Evolutionary conservation across 2,329 filamentous ascomycete species (phyloP), one percentile per base, ranked within the genome.

Genomic region (Fusarium sp.): DNA sequence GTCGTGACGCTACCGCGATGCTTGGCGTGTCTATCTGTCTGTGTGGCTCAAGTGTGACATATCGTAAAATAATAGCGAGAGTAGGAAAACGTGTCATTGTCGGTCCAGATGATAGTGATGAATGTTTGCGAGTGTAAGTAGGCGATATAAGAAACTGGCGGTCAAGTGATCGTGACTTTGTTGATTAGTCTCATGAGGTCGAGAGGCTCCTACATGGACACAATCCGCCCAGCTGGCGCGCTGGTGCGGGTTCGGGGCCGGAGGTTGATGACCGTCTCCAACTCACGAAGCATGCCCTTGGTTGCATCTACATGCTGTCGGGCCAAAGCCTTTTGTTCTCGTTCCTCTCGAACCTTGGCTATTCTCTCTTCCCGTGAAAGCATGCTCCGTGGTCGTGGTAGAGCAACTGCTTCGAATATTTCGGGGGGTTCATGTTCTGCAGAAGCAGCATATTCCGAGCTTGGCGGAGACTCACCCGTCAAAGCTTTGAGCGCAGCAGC

Each of bases 351-450:
- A 81, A 97, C 93, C 76, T 91, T 94, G 39, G 84, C 83, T 69
- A 98, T 90, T 39, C 95, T 88, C 77, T 99, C 93, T 71, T 97
- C 93, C 70, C 94, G 83, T 1, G 91, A 92, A 65, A 97, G 80
- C 49, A 85, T 82, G 69, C 87, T 90, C 64, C 89, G 84, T 58
- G 90, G 88, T 36, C 89, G 83, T 7, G 87, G 81, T 55, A 91
- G 81, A 2, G 93, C 92, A 34, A 98, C 87, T 0, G 93, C 95
- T 77, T 99, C 95, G 61, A 97, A 98, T 1, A 99, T 86, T 72
- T 96, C 91, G 49, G 90, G 88, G 52, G 87, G 85, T 47, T 91
- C 89, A 2, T 80, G 82, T 54, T 86, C 85, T 44, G 88, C 88
- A 2, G 81, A 82, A 12, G 77, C 77, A 61, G 81, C 84, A 44